These are phyloP conservation scores for Maudiozyma turicensis DNA, from an alignment of 805 yeast species.

Conservation along the genomic window DNA sequence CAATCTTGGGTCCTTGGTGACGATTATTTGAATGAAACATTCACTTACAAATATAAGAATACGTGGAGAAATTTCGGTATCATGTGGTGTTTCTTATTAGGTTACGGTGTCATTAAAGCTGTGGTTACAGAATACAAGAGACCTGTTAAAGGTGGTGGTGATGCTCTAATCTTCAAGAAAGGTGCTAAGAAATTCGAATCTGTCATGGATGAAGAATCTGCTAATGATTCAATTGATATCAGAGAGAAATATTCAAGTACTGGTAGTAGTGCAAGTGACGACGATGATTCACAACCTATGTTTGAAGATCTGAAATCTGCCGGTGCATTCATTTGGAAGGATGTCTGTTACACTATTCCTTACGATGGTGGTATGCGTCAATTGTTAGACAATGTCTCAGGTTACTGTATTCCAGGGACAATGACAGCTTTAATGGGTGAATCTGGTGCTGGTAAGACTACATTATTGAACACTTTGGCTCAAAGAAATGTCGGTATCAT, in stretches of 20 bases:
- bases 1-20: conserved; percentile 46
- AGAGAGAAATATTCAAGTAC: conserved; percentile 10
- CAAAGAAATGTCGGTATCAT: conserved; percentile 58
- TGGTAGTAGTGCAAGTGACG: conserved; percentile 2
- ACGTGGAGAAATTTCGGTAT: conserved; percentile 80
- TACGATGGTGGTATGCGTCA: conserved; percentile 46
- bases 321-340: conserved; percentile 61
- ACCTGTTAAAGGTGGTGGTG: conserved; percentile 26
- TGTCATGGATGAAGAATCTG: conserved; percentile 13
- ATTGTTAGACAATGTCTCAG: conserved; percentile 52
- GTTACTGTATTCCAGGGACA: conserved; percentile 71
- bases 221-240: conserved; percentile 6
- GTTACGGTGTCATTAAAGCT: conserved; percentile 16
- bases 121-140: conserved; percentile 19
- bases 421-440: conserved; percentile 67
- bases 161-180: conserved; percentile 41
- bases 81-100: conserved; percentile 36
- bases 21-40: conserved; percentile 40
- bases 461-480: conserved; percentile 55
- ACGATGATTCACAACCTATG: conserved; percentile 2
- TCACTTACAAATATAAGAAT: conserved; percentile 44
- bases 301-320: conserved; percentile 23
- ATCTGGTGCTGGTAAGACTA: conserved; percentile 72
- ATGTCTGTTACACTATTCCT: conserved; percentile 56
- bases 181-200: conserved; percentile 30